Evolutionary conservation across 257 asterid species (phyloP), one percentile per base, ranked within the genome.

Genomic region (Rehmannia glutinosa): DNA sequence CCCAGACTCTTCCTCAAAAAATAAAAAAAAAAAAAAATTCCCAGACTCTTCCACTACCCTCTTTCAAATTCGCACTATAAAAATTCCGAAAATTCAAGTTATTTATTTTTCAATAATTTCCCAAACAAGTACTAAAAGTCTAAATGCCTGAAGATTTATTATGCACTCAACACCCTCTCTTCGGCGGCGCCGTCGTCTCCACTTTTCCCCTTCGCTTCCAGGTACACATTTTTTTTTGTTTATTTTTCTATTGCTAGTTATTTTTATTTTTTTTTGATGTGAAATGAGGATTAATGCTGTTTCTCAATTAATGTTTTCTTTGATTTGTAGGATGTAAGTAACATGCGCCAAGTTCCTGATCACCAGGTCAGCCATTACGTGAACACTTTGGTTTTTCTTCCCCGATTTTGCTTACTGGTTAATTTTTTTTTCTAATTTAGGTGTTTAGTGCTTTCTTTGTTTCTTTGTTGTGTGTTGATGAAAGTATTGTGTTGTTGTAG

Each of bases 261-360:
- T 3, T 45, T 15, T 21, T 28, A 1, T 32, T 52, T n/a, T 2
- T 46, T 16, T 47, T 7, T 1, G 0, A 23, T 60, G 1, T 16
- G 11, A 6, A 24, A 35, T 33, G 2, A 16, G 50, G 42, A 7
- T n/a, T 42, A 5, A 13, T 46, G 28, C 6, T 3, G 24, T 47
- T 8, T 51, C 4, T 0, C 3, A 10, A 59, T 25, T 28, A 9
- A 42, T 42, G 17, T 28, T 42, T 62, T 1, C 27, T 38, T 51
- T 28, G 17, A 39, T 69, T 70, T 46, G 71, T 42, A 92, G 97
- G 98, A 92, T 79, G 93, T 90, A 9, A 90, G 97, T 56, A 64
- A 76, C 61, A 42, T 90, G 2, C 97, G 98, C 47, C 84, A 92
- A 80, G 96, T 90, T 79, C 98, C 98, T 51, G 97, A 92, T 82